These are phyloP conservation scores for Cerioporus squamosus DNA, from an alignment of 1,284 basidiomycete genomes.

Conservation along the genomic window DNA sequence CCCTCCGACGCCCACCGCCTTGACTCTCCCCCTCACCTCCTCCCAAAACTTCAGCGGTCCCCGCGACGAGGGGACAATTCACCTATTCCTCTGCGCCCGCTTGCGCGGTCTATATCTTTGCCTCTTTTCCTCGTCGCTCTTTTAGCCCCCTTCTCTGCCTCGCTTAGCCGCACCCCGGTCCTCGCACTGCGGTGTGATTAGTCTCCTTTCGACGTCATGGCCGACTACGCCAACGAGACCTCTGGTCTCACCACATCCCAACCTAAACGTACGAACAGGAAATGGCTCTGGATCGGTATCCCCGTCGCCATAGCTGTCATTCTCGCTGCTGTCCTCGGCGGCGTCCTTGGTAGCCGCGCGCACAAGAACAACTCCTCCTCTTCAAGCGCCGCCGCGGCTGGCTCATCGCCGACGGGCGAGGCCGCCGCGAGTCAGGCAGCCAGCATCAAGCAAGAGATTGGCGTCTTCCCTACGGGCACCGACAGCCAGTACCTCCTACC, in stretches of 20 bases:
- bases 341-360: conserved; percentile 69
- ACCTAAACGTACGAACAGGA: conserved; percentile 45
- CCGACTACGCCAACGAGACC: conserved; percentile 60
- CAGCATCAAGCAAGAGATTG: conserved; percentile 64
- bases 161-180: background rate
- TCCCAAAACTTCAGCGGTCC: background rate
- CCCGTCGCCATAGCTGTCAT: conserved; percentile 71
- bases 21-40: background rate
- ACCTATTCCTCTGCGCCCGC: background rate
- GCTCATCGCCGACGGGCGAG: conserved; percentile 27
- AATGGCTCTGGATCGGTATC: conserved; percentile 70
- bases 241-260: conserved; percentile 59
- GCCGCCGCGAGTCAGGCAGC: conserved; percentile 50
- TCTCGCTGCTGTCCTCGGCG: conserved; percentile 79
- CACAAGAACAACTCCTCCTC: conserved; percentile 44
- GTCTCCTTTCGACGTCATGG: conserved; percentile 11
- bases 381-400: conserved; percentile 26
- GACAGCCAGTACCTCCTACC: conserved; percentile 79
- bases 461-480: conserved; percentile 76
- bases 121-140: conserved; percentile 14
- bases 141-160: conserved; percentile 8
- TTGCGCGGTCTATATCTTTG: conserved; percentile 2
- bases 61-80: no score
- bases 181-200: conserved; percentile 13
- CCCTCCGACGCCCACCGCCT: no score